Percentiles rank a stretch among this genome's conserved stretches.
Evolutionary conservation across 768 basidiomycete genomes (phyloP).

Genomic region (Amyloporia xantha): DNA sequence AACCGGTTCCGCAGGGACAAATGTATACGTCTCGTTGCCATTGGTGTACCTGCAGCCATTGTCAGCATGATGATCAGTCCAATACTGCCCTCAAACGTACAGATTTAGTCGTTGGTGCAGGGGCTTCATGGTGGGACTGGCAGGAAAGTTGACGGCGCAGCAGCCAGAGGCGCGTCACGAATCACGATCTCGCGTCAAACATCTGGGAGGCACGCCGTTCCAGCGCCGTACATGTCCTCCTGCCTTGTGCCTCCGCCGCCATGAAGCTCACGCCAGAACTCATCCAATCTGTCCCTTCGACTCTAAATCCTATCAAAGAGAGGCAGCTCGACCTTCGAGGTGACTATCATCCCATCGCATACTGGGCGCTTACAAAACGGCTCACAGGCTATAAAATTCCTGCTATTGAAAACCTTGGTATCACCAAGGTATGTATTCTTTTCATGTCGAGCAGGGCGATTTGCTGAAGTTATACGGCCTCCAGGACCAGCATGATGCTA

Average conservation of each 20-base stretch:
- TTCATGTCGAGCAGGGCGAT: constrained; percentile 2
- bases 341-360: constrained; percentile 25
- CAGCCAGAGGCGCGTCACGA: constrained; percentile 13
- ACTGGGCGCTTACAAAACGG: constrained; percentile 14
- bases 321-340: constrained; percentile 90
- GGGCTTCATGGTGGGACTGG: constrained; percentile 48
- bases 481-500: constrained; percentile 89
- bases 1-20: constrained; percentile 58
- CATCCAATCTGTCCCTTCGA: constrained; percentile 71
- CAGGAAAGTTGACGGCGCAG: constrained; percentile 3
- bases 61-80: constrained; percentile 5
- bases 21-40: constrained; percentile 70
- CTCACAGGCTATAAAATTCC: constrained; percentile 85
- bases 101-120: constrained; percentile 70
- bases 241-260: constrained; percentile 13
- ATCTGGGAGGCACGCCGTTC: constrained; percentile 5
- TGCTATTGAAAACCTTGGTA: constrained; percentile 93
- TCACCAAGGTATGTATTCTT: constrained; percentile 60
- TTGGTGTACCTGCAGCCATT: constrained; percentile 54
- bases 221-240: constrained; percentile 4
- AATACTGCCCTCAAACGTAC: constrained; percentile 30
- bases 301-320: constrained; percentile 79
- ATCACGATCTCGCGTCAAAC: constrained; percentile 14
- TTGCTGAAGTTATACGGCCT: neutral
- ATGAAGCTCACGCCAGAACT: constrained; percentile 96